Evolutionary conservation across 2,329 filamentous ascomycete species (phyloP), one percentile per base, ranked within the genome.

Genomic region (Beauveria scarabaeidicola): DNA sequence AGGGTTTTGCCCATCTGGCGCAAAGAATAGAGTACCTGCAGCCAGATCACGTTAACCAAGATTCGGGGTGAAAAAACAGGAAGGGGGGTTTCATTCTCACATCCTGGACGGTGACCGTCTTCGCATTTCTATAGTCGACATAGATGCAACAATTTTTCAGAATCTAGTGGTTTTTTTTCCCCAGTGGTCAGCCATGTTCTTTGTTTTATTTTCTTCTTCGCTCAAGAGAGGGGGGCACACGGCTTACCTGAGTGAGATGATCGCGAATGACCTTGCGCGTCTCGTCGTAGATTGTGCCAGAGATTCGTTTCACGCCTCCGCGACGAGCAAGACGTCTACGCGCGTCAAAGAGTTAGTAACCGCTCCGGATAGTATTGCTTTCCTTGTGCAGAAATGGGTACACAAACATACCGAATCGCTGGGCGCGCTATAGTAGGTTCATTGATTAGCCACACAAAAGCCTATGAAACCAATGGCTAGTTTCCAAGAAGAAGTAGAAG

Each of bases 271-370:
- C 82, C 0, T 4, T 19, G 0, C 89, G 76, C 0, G 79, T 70
- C 0, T 89, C 85, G 0, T 84, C 77, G 66, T 92, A 92, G 3
- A 91, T 86, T 0, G 50, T 64, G 0, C 69, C 80, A 0, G 85
- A 86, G 9, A 92, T 90, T 0, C 89, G 78, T 69, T 91, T 91
- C 0, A 93, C 86, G 0, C 89, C 89, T 1, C 89, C 89, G 7
- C 89, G 84, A 6, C 89, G 82, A 1, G 89, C 89, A 0, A 93
- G 73, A 44, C 89, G 85, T 64, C 88, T 86, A 47, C 11, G n/a
- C 15, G 5, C 7, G 13, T 5, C 1, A 9, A 1, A 32, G 3
- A 11, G n/a, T 50, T 32, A 50, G 47, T 27, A n/a, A n/a, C 9
- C 5, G n/a, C 43, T 44, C 19, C 9, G 19, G 3, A 5, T 21